phyloP scores from a whole-genome alignment of 768 basidiomycete species.

The Tricholoma hemisulphureum region DNA sequence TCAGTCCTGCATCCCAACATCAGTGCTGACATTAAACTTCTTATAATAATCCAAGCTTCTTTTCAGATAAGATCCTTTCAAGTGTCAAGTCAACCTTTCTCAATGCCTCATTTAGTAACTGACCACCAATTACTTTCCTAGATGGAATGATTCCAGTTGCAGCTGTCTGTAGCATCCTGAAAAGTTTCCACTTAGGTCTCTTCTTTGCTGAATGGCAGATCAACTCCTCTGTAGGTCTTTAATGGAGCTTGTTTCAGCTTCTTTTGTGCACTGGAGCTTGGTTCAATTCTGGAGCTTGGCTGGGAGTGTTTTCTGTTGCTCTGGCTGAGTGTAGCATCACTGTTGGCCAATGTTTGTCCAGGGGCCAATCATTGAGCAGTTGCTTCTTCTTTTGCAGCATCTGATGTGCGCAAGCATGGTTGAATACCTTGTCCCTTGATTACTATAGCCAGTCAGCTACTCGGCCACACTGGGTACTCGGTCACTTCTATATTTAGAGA shows the following conservation, averaged over 20 bases:
- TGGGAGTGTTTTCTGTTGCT: neutral
- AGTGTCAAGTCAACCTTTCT: neutral
- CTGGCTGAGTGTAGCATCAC: neutral
- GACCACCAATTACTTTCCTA: neutral
- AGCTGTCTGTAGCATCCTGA: neutral
- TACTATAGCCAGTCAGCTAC: no score
- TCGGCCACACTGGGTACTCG: no score
- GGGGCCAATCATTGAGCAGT: neutral
- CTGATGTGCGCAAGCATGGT: neutral
- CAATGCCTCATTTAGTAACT: neutral
- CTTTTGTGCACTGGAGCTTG: neutral
- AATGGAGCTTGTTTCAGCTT: constrained; percentile 1
- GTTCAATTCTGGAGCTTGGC: neutral
- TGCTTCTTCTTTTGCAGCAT: neutral
- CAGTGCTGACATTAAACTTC: neutral
- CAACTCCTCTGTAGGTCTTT: neutral
- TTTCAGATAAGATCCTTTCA: neutral
- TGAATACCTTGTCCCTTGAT: neutral
- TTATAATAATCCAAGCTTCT: neutral
- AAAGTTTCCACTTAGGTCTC: neutral
- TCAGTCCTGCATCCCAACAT: neutral
- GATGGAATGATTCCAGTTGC: neutral
- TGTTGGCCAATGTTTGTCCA: neutral
- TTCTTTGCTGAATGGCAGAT: constrained; percentile 1
- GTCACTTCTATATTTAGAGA: no score